phyloP scores from a whole-genome alignment of 1,139 yeast species.

The Yamadazyma membranifaciens region DNA sequence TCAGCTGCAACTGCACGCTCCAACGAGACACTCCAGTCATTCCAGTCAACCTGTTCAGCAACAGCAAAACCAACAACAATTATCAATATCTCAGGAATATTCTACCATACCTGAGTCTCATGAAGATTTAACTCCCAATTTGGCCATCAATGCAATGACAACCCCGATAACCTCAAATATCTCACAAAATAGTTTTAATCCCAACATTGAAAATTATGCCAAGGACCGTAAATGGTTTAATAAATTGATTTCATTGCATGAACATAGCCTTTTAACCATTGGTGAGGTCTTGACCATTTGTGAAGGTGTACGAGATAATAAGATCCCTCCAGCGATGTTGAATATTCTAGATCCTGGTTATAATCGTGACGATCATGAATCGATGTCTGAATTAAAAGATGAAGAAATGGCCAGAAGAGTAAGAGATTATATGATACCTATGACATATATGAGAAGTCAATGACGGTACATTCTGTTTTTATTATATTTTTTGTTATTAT shows the following conservation, averaged over 20 bases:
- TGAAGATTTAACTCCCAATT: conserved; percentile 2
- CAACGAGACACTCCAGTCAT: background rate
- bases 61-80: conserved; percentile 1
- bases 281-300: conserved; percentile 36
- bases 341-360: conserved; percentile 38
- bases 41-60: background rate
- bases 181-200: conserved; percentile 9
- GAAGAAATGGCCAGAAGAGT: conserved; percentile 35
- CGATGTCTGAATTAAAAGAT: conserved; percentile 23
- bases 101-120: conserved; percentile 1
- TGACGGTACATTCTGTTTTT: background rate
- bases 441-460: conserved; percentile 21
- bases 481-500: background rate
- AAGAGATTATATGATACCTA: conserved; percentile 38
- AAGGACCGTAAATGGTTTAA: conserved; percentile 44
- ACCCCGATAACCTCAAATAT: background rate
- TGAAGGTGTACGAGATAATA: conserved; percentile 42
- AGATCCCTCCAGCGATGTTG: conserved; percentile 39
- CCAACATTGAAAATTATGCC: conserved; percentile 23
- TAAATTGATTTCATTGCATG: conserved; percentile 31
- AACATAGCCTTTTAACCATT: conserved; percentile 26
- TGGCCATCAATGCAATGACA: conserved; percentile 1
- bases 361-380: conserved; percentile 18
- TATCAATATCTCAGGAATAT: background rate
- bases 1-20: background rate